A percentile compares a stretch with the other conserved stretches of the same genome.
Evolutionary conservation across 352 stramenopile genomes (phyloP).

Genomic region (Globisporangium iwayamae): DNA sequence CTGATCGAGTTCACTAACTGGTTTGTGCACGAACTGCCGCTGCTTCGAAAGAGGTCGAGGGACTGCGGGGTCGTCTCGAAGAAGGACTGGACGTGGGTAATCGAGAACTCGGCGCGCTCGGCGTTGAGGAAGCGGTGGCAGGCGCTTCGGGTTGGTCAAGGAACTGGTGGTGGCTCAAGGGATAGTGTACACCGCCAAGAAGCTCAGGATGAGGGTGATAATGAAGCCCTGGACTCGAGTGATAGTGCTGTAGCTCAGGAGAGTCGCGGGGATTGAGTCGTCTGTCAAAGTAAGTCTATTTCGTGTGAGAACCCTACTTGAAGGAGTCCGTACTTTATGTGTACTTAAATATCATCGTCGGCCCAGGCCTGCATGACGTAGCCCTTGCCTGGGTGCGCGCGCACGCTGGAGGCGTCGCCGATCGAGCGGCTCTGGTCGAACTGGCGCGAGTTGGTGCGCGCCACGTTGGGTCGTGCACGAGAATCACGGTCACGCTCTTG

Average conservation of each 20-base stretch:
- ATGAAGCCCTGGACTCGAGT: background rate
- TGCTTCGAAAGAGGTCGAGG: slow-evolving; percentile 41
- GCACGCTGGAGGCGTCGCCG: slow-evolving; percentile 11
- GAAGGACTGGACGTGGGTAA: slow-evolving; percentile 62
- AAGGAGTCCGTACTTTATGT: background rate
- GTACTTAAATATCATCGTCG: slow-evolving; percentile 39
- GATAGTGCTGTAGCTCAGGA: background rate
- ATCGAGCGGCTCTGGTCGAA: slow-evolving; percentile 13
- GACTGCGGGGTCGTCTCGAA: slow-evolving; percentile 54
- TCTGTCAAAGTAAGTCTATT: background rate
- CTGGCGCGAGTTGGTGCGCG: slow-evolving; percentile 15
- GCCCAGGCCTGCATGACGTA: slow-evolving; percentile 71
- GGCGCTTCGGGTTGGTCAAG: slow-evolving; percentile 26
- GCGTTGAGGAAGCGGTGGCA: slow-evolving; percentile 48
- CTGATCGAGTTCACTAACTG: slow-evolving; percentile 64
- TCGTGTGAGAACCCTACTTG: background rate
- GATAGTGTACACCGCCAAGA: background rate
- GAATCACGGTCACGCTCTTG: slow-evolving; percentile 17
- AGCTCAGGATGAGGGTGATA: background rate
- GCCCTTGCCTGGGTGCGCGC: slow-evolving; percentile 30
- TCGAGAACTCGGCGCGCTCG: slow-evolving; percentile 46
- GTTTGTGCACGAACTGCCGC: slow-evolving; percentile 57
- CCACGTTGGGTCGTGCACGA: slow-evolving; percentile 3
- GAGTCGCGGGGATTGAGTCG: background rate
- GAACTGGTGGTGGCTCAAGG: background rate